Base-by-base conservation (phyloP, 768 basidiomycete species). In the Serendipita indica region DNA sequence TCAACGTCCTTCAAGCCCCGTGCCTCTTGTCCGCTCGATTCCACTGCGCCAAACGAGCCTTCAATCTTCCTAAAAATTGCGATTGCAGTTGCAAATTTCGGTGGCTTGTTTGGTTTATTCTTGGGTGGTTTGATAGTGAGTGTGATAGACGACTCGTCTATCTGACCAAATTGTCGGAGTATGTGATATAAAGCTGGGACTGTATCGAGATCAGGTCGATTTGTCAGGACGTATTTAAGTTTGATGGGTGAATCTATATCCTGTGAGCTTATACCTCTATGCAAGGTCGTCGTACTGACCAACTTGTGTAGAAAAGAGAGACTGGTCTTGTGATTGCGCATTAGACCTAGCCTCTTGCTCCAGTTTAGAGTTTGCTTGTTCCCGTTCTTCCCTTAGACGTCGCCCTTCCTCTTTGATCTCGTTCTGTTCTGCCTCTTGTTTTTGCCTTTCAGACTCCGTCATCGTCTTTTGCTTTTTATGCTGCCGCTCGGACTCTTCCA, bases 401-500 rank as follows among this genome's bases (percentile, higher is more conserved):
- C 81, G 73, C 0, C 89, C 88, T 61, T 84, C 82, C 41, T 86
- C 85, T 68, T 83, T 86, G 57, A 90, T 81, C 66, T 86, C 86
- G 2, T 81, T 81, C 66, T 85, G 81, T 4, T 77, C 73, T 70
- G 77, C 77, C 57, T 73, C 69, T 43, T 72, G 74, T 2, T 70
- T 71, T 65, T 80, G 78, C 62, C 82, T 78, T 62, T 78, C 74
- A 13, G 30, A 58, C 61, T 79, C 75, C 63, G 80, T 79, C n/a
- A 81, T 84, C 56, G 76, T 63, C 56, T 77, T 76, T 1, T 80
- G 74, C 66, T 84, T 86, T 74, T 89, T 90, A 70, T 83, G 81
- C 18, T 77, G 84, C 6, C 79, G 76, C 63, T 91, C 89, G 33
- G 84, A 75, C 64, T 80, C 82, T 67, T 91, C 89, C 13, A 90